These are phyloP conservation scores for Collybiopsis luxurians DNA, from an alignment of 768 basidiomycete species.

Conservation along the genomic window DNA sequence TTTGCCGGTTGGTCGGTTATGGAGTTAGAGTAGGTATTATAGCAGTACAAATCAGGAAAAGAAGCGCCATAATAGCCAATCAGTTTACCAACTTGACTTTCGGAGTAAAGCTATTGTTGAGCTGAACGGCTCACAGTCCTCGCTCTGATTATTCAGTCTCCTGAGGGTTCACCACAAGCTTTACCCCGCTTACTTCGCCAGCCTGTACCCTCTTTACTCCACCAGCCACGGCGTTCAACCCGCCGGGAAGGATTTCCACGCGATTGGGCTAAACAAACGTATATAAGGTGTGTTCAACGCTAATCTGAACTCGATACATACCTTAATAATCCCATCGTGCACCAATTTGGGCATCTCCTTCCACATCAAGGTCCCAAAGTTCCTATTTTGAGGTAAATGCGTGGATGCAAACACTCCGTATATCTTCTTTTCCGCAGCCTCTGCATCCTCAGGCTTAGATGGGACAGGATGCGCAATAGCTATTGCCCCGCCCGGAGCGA, in stretches of 20 bases:
- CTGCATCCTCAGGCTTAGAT: neutral
- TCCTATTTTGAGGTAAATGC: neutral
- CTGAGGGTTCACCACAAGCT: neutral
- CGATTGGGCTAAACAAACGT: neutral
- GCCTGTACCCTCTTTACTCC: neutral
- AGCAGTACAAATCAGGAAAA: too few species aligned
- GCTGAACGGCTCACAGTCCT: too few species aligned
- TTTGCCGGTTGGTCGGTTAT: conserved; percentile 46
- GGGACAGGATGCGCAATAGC: conserved; percentile 12
- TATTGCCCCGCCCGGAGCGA: conserved; percentile 35
- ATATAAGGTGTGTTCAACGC: neutral
- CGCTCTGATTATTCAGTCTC: neutral
- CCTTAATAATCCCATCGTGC: neutral
- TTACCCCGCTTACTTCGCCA: neutral
- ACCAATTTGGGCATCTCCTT: neutral
- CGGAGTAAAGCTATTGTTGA: too few species aligned
- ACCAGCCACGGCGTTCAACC: neutral
- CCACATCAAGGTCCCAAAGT: neutral
- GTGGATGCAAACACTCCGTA: neutral
- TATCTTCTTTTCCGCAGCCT: neutral
- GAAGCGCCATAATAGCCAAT: too few species aligned
- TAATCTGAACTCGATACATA: neutral
- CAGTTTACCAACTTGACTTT: too few species aligned
- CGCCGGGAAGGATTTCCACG: neutral
- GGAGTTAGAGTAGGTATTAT: conserved; percentile 30